Conservation (phyloP, 2,329 filamentous ascomycete species). For the Xylaria polymorpha region DNA sequence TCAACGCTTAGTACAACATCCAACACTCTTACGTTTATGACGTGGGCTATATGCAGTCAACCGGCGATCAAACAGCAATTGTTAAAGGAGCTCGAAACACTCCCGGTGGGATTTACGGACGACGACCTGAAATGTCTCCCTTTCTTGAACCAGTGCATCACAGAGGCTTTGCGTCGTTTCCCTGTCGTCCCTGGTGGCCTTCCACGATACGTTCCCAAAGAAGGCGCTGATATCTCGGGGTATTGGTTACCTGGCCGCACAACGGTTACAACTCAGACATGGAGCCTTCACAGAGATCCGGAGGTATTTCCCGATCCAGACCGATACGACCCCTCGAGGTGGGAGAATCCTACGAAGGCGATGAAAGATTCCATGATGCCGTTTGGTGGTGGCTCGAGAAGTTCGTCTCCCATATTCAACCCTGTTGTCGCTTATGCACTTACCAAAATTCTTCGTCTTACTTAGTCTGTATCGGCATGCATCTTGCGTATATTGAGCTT, state of each 20-base stretch:
- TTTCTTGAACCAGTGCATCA: slow-evolving; percentile 57
- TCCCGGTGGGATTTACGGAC: slow-evolving; percentile 45
- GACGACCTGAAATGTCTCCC: slow-evolving; percentile 52
- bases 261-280: slow-evolving; percentile 57
- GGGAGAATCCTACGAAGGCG: slow-evolving; percentile 49
- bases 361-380: slow-evolving; percentile 63
- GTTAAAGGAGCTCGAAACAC: neutral
- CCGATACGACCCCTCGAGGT: slow-evolving; percentile 53
- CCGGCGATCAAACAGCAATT: neutral
- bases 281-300: slow-evolving; percentile 59
- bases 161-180: slow-evolving; percentile 60
- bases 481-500: slow-evolving; percentile 68
- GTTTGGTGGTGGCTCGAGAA: slow-evolving; percentile 64
- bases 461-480: slow-evolving; percentile 64
- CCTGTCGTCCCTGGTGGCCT: slow-evolving; percentile 54
- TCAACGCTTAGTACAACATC: neutral
- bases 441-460: slow-evolving; percentile 3
- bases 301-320: slow-evolving; percentile 56
- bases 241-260: slow-evolving; percentile 51
- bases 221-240: slow-evolving; percentile 51
- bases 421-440: neutral
- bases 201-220: slow-evolving; percentile 55
- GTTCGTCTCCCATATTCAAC: slow-evolving; percentile 43
- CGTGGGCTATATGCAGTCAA: neutral
- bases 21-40: neutral